Conservation (phyloP, 129 eudicot genomes). For the Rutidosis leptorrhynchoides region DNA sequence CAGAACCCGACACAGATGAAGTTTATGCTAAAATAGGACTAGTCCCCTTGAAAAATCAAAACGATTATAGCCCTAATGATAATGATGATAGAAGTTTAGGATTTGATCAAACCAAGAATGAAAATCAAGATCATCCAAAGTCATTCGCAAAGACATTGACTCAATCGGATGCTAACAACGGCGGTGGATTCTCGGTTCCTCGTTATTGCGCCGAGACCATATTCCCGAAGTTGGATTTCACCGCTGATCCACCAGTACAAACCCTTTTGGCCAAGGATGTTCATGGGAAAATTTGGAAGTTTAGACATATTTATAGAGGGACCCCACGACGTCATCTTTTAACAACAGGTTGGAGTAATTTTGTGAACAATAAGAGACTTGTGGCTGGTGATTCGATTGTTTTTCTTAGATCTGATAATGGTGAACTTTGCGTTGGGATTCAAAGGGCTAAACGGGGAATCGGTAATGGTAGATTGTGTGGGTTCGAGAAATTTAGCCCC, state of each 20-base stretch:
- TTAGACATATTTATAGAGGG: slow-evolving; percentile 78
- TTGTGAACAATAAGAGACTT: slow-evolving; percentile 66
- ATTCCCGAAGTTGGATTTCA: slow-evolving; percentile 55
- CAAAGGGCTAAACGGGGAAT: slow-evolving; percentile 68
- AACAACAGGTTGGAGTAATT: slow-evolving; percentile 82
- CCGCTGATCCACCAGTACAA: slow-evolving; percentile 75
- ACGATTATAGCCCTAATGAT: slow-evolving; percentile 1
- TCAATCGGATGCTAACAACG: slow-evolving; percentile 89
- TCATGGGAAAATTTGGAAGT: slow-evolving; percentile 51
- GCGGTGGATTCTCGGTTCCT: slow-evolving; percentile 92
- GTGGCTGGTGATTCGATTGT: slow-evolving; percentile 82
- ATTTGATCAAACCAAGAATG: slow-evolving; percentile 35
- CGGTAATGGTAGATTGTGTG: slow-evolving; percentile 33
- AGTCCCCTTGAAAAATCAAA: slow-evolving; percentile 29
- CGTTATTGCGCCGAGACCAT: slow-evolving; percentile 70
- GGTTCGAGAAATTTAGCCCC: slow-evolving; percentile 30
- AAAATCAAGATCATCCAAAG: slow-evolving; percentile 45
- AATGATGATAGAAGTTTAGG: slow-evolving; percentile 34
- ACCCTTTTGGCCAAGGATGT: slow-evolving; percentile 41
- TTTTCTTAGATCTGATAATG: slow-evolving; percentile 61
- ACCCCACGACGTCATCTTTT: slow-evolving; percentile 79
- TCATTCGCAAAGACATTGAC: slow-evolving; percentile 70
- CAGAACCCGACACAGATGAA: slow-evolving; percentile 47
- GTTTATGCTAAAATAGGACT: slow-evolving; percentile 46
- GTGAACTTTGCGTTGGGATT: slow-evolving; percentile 74